Base-by-base conservation (phyloP, 2,329 filamentous ascomycete species). In the Pyrenophora tritici-repentis region DNA sequence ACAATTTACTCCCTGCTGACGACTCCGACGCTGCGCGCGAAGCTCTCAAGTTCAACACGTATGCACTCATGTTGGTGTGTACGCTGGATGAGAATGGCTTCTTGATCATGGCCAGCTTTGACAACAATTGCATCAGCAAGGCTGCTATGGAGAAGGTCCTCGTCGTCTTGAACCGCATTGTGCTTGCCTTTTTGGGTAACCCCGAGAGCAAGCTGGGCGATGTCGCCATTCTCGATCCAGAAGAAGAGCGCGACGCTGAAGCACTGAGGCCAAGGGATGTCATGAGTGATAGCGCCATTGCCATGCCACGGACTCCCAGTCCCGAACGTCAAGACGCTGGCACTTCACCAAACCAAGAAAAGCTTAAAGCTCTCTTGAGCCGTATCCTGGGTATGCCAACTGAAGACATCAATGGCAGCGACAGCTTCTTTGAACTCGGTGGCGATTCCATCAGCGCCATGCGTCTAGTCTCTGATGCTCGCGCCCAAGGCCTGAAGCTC, bases 31-130 rank as follows among this genome's bases (percentile, higher is more conserved):
- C 82, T 1, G 83, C 82, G 0, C 78, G 81, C 38, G 84, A 86
- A 58, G 84, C 83, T 1, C 75, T 86, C 0, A 77, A 79, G 50
- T 81, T 81, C 63, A 80, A 80, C 45, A 78, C 78, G 1, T 86
- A 87, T 63, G 80, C 84, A 1, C 78, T 88, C 26, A 87, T 88
- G 76, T 72, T 88, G 16, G 85, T 87, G 35, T 88, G 85, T 66
- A 84, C 81, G 3, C 72, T 87, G 5, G 79, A 83, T 31, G 75
- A 79, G 2, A 75, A 78, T 53, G 79, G 81, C 1, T 82, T 87
- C 63, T 69, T 81, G 13, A 75, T 85, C 48, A 85, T 84, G 74
- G 84, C 84, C 0, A 86, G 85, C 60, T 87, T 87, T 60, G 85
- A 88, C 62, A 84, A 83, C 17, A 80, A 81, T n/a, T 79, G 81